Evolutionary conservation across 164 flowering plant genomes (phyloP).

Genomic region (Protea cynaroides): DNA sequence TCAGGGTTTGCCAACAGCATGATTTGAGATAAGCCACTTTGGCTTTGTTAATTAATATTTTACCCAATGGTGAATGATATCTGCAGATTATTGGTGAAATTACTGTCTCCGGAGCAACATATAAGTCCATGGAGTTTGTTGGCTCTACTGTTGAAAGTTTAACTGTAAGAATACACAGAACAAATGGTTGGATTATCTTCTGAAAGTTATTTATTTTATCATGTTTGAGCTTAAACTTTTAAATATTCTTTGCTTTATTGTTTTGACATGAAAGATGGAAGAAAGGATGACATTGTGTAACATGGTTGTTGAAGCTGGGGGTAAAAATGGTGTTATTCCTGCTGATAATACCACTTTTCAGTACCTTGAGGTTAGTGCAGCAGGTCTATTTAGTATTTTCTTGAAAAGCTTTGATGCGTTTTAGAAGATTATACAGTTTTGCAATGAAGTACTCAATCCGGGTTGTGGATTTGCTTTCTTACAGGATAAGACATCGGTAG

Average conservation of each 20-base stretch:
- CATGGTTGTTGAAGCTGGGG: conserved; percentile 99
- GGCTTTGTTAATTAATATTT: not conserved
- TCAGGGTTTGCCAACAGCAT: not conserved
- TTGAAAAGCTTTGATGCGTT: not conserved
- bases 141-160: conserved; percentile 91
- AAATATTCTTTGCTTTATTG: not conserved
- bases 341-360: conserved; percentile 82
- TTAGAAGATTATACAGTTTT: not conserved
- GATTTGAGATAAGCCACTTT: not conserved
- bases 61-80: too few species aligned
- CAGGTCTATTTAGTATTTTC: not conserved
- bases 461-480: not conserved
- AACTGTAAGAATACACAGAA: conserved; percentile 49
- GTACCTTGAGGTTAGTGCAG: conserved; percentile 72
- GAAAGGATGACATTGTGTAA: conserved; percentile 99
- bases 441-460: not conserved
- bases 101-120: conserved; percentile 92
- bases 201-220: not conserved
- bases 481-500: conserved; percentile 77
- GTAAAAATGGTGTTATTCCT: conserved; percentile 95
- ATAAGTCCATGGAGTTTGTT: conserved; percentile 94
- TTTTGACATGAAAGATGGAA: conserved; percentile 72
- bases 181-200: not conserved
- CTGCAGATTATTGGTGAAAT: conserved; percentile 98
- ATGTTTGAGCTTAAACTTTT: not conserved